Evolutionary conservation across 1,284 basidiomycete genomes (phyloP), one percentile per base, ranked within the genome.

Genomic region (Pseudozyma flocculosa): DNA sequence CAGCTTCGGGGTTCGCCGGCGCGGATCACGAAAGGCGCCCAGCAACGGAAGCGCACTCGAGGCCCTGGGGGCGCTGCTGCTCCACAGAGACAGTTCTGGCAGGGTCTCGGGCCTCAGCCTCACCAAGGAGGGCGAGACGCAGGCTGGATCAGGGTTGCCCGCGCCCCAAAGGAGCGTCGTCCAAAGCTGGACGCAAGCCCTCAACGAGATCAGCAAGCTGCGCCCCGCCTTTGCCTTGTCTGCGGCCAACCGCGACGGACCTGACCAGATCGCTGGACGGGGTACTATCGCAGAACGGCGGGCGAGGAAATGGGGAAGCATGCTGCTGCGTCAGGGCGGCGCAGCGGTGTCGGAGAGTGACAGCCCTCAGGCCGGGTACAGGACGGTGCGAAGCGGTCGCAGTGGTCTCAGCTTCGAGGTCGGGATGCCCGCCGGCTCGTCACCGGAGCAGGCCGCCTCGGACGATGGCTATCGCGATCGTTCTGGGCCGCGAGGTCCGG

Each of bases 41-140:
- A 68, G 68, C 46, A 76, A 68, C 34, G 73, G 74, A 19, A 73
- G 71, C 42, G 74, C 74, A 4, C 50, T 76, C 17, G 74, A 76
- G 36, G 74, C 74, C 1, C 60, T 76, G 11, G 69, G 72, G 10
- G 68, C 74, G 0, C 48, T 76, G 1, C 52, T 76, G 7, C 51
- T 76, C 37, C 62, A 60, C 7, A 61, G 61, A 24, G 70, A 73
- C 38, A 70, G 61, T 18, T 64, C 54, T 2, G 73, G 71, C 9
- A 47, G 63, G 26, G 63, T 70, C 2, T 58, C 70, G 2, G 60
- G 45, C 26, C 58, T 76, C 11, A 70, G 67, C 41, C 63, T 69
- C 30, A 55, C 45, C 30, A 44, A 45, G 13, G 40, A 30, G 14
- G 34, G 23, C n/a, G 40, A 38, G 17, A 11, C 40, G 18, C 9